A percentile compares a stretch with the other conserved stretches of the same genome.
phyloP scores from a whole-genome alignment of 1,284 basidiomycete genomes.

The Tilletia walkeri region DNA sequence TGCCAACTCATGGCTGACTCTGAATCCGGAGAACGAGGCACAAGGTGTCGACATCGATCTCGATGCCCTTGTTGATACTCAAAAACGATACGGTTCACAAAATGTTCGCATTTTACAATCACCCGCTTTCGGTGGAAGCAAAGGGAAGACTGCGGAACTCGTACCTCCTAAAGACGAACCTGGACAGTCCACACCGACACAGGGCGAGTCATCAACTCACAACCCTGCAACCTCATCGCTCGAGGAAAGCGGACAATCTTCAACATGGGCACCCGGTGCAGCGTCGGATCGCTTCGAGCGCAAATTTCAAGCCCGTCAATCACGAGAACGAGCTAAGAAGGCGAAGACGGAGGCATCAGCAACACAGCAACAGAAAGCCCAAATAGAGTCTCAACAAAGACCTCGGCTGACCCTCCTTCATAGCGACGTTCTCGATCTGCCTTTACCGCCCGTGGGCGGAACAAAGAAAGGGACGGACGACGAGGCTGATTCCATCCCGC shows the following conservation, averaged over 20 bases:
- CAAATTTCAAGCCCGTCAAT: slow-evolving; percentile 23
- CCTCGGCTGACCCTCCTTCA: slow-evolving; percentile 36
- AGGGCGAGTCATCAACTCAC: neutral
- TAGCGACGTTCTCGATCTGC: slow-evolving; percentile 42
- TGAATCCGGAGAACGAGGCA: slow-evolving; percentile 28
- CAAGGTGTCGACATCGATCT: slow-evolving; percentile 47
- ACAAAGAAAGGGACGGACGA: slow-evolving; percentile 19
- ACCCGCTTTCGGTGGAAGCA: slow-evolving; percentile 20
- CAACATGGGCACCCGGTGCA: slow-evolving; percentile 5
- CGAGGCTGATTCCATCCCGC: neutral
- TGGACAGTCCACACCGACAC: neutral
- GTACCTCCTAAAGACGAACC: neutral
- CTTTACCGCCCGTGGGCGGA: slow-evolving; percentile 24
- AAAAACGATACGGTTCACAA: slow-evolving; percentile 22
- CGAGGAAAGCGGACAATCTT: neutral
- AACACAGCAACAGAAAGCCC: neutral
- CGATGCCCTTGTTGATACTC: slow-evolving; percentile 34
- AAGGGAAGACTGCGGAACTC: neutral
- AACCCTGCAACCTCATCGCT: neutral
- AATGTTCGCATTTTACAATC: slow-evolving; percentile 32
- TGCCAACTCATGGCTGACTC: slow-evolving; percentile 36
- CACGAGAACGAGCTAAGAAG: slow-evolving; percentile 18
- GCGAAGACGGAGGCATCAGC: slow-evolving; percentile 2
- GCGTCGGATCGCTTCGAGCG: slow-evolving; percentile 38
- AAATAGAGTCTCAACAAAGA: neutral